Evolutionary conservation across 768 basidiomycete species (phyloP), one percentile per base, ranked within the genome.

Genomic region (Lactarius hengduanensis): DNA sequence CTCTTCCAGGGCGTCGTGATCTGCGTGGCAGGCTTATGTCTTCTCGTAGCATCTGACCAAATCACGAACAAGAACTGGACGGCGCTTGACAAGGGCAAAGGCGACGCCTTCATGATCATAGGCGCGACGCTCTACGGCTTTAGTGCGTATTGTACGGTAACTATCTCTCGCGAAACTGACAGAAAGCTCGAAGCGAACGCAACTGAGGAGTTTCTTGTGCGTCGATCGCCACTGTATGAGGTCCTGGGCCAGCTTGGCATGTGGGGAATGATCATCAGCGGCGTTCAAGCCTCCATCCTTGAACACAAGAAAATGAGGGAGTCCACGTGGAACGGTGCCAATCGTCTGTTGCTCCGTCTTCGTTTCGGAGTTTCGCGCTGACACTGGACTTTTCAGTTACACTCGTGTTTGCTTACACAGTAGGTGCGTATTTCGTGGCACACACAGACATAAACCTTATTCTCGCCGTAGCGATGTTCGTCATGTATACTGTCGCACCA

Each of bases 41-140:
- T 94, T 75, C 88, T 94, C 61, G 92, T 94, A 45, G 82, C 81
- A 4, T 90, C 91, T 15, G 93, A 95, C 71, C 80, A 88, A 71
- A 73, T 93, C 58, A 94, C 91, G 30, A 78, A 86, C 66, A 94
- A 93, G 77, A 83, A 88, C 74, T 93, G 83, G 78, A 75, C 81
- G 13, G 86, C 93, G 11, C 70, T 85, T 5, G 79, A 77, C 73
- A 83, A 83, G 74, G 89, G 84, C 43, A 91, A 90, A 74, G 93
- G 93, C 18, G 92, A 94, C 74, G 86, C 82, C 32, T 92, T 93
- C 74, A 94, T 94, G 90, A 84, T 95, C 65, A 82, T 88, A 56
- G 93, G 91, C 38, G 91, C 93, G 4, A 91, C 91, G 0, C 80
- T 94, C 22, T 94, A 94, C 69, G 93, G 93, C 56, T 87, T 94